A percentile compares a stretch with the other conserved stretches of the same genome.
Conservation (phyloP, 2,329 filamentous ascomycete genomes). For the Periconia digitata region DNA sequence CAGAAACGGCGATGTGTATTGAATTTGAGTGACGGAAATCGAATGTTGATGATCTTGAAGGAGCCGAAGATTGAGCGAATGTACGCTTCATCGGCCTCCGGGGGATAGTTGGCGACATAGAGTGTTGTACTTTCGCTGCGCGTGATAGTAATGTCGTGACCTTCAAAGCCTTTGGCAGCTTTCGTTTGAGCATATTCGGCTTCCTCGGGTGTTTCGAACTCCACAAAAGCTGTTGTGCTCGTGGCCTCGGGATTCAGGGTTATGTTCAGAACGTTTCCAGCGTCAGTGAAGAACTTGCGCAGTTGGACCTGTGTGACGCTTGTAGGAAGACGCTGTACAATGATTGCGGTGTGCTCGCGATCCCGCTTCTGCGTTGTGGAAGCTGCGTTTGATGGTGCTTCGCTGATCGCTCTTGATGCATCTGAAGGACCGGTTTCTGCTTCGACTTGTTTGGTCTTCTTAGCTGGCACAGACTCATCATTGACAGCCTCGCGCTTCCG, state of each 20-base stretch:
- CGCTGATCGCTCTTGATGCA: conserved; percentile 24
- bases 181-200: conserved; percentile 78
- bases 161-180: conserved; percentile 77
- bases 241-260: conserved; percentile 65
- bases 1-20: conserved; percentile 91
- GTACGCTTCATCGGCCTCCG: conserved; percentile 70
- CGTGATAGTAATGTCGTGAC: conserved; percentile 71
- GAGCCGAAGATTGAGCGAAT: conserved; percentile 65
- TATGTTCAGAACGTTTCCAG: conserved; percentile 79
- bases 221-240: conserved; percentile 73
- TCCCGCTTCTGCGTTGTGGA: conserved; percentile 66
- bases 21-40: conserved; percentile 88
- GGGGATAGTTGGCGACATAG: conserved; percentile 88
- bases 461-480: conserved; percentile 58
- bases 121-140: conserved; percentile 78
- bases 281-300: conserved; percentile 88
- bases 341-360: conserved; percentile 83
- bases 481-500: conserved; percentile 66
- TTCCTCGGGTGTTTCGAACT: conserved; percentile 81
- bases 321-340: conserved; percentile 74
- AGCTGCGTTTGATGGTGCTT: conserved; percentile 38
- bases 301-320: conserved; percentile 72
- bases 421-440: conserved; percentile 13
- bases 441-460: conserved; percentile 63
- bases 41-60: conserved; percentile 79